phyloP scores from a whole-genome alignment of 345 rosid genomes.

The Salix caprea region DNA sequence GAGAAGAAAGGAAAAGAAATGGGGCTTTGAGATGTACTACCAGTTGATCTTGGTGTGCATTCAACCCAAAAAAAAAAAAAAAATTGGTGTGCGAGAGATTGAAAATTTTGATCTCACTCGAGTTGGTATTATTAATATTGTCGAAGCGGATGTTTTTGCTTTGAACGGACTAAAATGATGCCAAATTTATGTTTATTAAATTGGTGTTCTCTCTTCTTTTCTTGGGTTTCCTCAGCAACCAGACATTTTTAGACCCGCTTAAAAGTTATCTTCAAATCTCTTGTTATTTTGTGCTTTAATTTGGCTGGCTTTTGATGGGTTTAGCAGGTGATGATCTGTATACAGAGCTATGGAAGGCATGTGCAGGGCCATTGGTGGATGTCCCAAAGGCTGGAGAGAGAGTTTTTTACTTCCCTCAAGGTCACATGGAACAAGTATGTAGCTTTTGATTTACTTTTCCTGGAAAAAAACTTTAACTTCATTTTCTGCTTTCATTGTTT shows the following conservation, averaged over 20 bases:
- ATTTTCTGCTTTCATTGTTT: slow-evolving; percentile 11
- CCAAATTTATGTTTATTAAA: slow-evolving; percentile 2
- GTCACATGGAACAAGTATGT: slow-evolving; percentile 89
- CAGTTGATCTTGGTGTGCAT: not conserved
- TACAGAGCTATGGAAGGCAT: slow-evolving; percentile 73
- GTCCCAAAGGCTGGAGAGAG: slow-evolving; percentile 55
- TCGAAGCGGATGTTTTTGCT: not conserved
- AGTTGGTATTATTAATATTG: too few relatives aligned
- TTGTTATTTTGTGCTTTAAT: not conserved
- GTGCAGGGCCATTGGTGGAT: slow-evolving; percentile 83
- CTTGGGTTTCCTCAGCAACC: slow-evolving; percentile 18
- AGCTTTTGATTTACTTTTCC: not conserved
- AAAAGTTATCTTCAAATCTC: not conserved
- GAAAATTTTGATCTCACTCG: not conserved
- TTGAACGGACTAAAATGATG: not conserved
- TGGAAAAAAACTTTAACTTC: slow-evolving; percentile 3
- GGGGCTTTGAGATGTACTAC: not conserved
- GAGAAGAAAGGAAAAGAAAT: not conserved
- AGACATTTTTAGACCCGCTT: not conserved
- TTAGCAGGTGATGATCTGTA: slow-evolving; percentile 47
- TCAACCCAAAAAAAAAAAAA: too few relatives aligned
- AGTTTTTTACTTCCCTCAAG: slow-evolving; percentile 89
- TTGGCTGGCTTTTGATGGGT: slow-evolving; percentile 21
- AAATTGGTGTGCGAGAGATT: not conserved
- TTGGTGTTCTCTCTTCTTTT: not conserved